Evolutionary conservation across 2,329 filamentous ascomycete genomes (phyloP).

Genomic region (Hypoxylon sp.): DNA sequence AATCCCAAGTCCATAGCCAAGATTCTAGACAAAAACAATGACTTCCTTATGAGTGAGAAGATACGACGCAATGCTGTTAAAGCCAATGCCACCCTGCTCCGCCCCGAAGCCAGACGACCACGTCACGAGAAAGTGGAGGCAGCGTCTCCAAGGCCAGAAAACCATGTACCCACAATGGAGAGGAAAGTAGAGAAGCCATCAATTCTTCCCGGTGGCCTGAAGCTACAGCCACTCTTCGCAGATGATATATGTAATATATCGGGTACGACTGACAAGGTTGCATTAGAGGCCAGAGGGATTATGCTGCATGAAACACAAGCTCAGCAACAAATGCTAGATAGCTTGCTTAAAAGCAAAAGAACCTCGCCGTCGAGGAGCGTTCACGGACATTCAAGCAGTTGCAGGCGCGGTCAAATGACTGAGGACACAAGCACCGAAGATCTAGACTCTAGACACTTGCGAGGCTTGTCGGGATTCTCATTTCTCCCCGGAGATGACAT

Average conservation of each 20-base stretch:
- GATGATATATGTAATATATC: constrained; percentile 32
- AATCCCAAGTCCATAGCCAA: constrained; percentile 24
- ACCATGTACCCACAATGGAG: not conserved
- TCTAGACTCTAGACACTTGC: constrained; percentile 22
- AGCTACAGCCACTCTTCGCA: constrained; percentile 31
- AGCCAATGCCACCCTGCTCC: not conserved
- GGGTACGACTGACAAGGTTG: not conserved
- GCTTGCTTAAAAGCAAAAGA: constrained; percentile 27
- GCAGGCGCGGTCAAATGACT: not conserved
- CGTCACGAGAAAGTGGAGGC: not conserved
- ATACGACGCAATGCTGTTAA: constrained; percentile 42
- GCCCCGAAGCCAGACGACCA: constrained; percentile 12
- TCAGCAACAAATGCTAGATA: constrained; percentile 32
- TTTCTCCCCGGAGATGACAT: constrained; percentile 47
- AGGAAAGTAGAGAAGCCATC: not conserved
- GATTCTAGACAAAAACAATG: constrained; percentile 49
- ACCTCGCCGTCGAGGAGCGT: not conserved
- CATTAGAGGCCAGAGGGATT: not conserved
- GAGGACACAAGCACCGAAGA: not conserved
- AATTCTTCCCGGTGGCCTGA: not conserved
- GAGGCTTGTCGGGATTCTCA: constrained; percentile 43
- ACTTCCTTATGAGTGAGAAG: constrained; percentile 50
- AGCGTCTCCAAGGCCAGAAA: not conserved
- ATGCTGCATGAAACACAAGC: constrained; percentile 10
- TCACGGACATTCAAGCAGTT: not conserved